phyloP scores from a whole-genome alignment of 176 grass and related monocot species.

The Raddia guianensis region DNA sequence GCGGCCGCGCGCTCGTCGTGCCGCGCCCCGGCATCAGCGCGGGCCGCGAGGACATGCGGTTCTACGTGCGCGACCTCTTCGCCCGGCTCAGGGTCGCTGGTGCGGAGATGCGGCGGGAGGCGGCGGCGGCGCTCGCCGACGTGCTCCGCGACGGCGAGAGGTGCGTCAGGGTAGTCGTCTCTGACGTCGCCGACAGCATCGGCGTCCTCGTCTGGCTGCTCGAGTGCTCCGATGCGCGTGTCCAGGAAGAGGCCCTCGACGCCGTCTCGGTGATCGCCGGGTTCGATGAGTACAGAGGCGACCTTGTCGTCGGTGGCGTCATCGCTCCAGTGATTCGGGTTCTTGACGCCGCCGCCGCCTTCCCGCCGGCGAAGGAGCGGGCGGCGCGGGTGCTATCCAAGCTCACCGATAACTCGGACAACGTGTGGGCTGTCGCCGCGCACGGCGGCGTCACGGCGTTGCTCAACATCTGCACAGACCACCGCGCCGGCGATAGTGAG shows the following conservation, averaged over 20 bases:
- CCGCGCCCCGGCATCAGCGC: slow-evolving; percentile 58
- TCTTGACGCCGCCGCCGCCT: slow-evolving; percentile 41
- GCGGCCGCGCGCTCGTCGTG: slow-evolving; percentile 58
- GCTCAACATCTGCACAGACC: slow-evolving; percentile 60
- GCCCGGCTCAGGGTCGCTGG: slow-evolving; percentile 58
- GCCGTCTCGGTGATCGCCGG: slow-evolving; percentile 58
- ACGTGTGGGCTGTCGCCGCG: slow-evolving; percentile 88
- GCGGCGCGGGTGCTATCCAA: slow-evolving; percentile 64
- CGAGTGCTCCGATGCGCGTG: slow-evolving; percentile 47
- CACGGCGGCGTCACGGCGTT: slow-evolving; percentile 77
- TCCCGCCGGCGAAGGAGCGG: slow-evolving; percentile 46
- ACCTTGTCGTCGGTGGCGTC: slow-evolving; percentile 61
- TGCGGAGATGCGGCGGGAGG: slow-evolving; percentile 57
- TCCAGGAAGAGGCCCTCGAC: slow-evolving; percentile 58
- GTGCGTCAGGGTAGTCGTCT: slow-evolving; percentile 58
- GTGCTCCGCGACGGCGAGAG: slow-evolving; percentile 60
- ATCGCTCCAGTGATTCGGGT: slow-evolving; percentile 61
- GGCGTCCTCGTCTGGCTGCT: slow-evolving; percentile 62
- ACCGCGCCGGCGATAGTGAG: slow-evolving; percentile 32
- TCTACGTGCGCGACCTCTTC: slow-evolving; percentile 87
- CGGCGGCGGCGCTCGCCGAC: slow-evolving; percentile 55
- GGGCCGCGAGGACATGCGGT: slow-evolving; percentile 69
- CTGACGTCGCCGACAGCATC: slow-evolving; percentile 59
- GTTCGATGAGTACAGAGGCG: slow-evolving; percentile 51
- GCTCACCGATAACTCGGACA: slow-evolving; percentile 86